Evolutionary conservation across 129 eudicot genomes (phyloP).

Genomic region (Tagetes erecta): DNA sequence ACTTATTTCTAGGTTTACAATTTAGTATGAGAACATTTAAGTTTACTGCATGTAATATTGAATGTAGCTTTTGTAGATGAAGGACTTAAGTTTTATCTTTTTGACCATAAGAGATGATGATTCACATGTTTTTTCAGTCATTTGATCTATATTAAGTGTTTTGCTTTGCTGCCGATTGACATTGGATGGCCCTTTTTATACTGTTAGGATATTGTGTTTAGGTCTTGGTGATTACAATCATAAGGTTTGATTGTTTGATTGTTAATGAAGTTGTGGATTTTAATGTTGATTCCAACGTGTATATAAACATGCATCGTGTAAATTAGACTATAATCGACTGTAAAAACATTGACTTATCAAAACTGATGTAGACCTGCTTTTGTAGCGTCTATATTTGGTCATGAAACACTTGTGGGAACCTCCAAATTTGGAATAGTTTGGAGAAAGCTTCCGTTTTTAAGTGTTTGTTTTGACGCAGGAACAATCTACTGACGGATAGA

Average conservation of each 20-base stretch:
- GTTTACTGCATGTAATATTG: not conserved
- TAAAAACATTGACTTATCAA: not conserved
- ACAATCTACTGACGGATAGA: constrained; percentile 60
- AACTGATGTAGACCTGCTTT: not conserved
- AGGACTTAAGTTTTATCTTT: not conserved
- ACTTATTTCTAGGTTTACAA: no score
- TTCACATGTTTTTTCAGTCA: not conserved
- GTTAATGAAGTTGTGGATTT: not conserved
- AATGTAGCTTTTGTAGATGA: not conserved
- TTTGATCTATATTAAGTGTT: not conserved
- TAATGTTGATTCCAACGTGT: not conserved
- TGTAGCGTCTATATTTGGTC: constrained; percentile 7
- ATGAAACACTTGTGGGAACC: constrained; percentile 20
- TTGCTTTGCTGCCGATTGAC: not conserved
- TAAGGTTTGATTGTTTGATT: not conserved
- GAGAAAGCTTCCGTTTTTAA: constrained; percentile 57
- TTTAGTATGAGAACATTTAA: not conserved
- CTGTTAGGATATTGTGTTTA: not conserved
- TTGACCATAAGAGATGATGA: no score
- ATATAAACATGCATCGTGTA: not conserved
- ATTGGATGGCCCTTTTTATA: not conserved
- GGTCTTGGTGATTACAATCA: not conserved
- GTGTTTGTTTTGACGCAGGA: constrained; percentile 99
- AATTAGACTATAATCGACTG: not conserved
- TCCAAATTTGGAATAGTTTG: constrained; percentile 28